phyloP scores from a whole-genome alignment of 2,329 filamentous ascomycete species.

The Ceratocystis harringtonii region DNA sequence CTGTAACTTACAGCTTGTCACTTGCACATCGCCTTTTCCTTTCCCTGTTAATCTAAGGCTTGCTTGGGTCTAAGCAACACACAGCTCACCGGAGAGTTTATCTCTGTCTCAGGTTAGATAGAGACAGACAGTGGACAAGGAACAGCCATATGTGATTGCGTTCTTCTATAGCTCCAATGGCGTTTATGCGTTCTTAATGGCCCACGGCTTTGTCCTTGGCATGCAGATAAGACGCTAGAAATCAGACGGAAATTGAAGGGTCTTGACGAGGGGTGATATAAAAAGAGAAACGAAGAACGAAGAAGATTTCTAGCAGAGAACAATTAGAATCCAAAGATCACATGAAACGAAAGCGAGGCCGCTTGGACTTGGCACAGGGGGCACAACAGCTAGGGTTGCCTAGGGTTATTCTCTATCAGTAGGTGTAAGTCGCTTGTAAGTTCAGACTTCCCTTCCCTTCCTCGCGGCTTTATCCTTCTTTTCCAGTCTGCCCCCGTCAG shows the following conservation, averaged over 20 bases:
- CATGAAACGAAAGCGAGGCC: not conserved
- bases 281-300: not conserved
- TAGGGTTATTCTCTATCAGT: not conserved
- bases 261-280: not conserved
- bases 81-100: not conserved
- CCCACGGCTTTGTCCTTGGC: not conserved
- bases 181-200: not conserved
- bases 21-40: not conserved
- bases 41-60: too few relatives aligned
- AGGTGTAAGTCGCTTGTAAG: not conserved
- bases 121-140: too few relatives aligned
- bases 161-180: not conserved
- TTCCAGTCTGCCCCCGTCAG: too few relatives aligned
- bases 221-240: not conserved
- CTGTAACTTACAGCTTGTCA: not conserved
- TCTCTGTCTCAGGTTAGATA: not conserved
- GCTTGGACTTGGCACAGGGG: not conserved
- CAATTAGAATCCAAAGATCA: not conserved
- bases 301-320: not conserved
- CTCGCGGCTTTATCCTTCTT: too few relatives aligned
- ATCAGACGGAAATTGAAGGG: constrained; percentile 3
- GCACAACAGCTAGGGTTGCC: not conserved
- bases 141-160: too few relatives aligned
- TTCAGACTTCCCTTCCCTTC: not conserved
- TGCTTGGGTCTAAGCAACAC: not conserved